Evolutionary conservation across 441 rosid species (phyloP).

Genomic region (Bruguiera hainesii): DNA sequence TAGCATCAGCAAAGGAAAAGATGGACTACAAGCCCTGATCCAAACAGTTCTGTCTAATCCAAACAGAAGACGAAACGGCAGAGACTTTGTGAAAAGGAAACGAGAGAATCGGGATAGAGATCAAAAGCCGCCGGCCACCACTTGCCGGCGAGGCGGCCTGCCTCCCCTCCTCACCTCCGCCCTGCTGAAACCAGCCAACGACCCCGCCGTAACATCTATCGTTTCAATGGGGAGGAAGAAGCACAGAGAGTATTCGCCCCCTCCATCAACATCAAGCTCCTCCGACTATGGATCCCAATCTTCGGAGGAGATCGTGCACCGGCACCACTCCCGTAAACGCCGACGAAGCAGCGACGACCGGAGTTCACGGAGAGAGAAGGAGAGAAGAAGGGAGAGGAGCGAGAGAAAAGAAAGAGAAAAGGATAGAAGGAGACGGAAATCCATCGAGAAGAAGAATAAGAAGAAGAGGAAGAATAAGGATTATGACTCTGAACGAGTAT

Average conservation of each 20-base stretch:
- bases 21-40: too few species aligned
- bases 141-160: too few species aligned
- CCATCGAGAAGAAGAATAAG: slow-evolving; percentile 35
- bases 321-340: slow-evolving; percentile 35
- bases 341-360: slow-evolving; percentile 39
- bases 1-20: too few species aligned
- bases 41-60: too few species aligned
- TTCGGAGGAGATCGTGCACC: slow-evolving; percentile 29
- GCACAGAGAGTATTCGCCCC: slow-evolving; percentile 33
- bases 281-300: slow-evolving; percentile 45
- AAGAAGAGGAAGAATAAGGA: slow-evolving; percentile 43
- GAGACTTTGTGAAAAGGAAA: too few species aligned
- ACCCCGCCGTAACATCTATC: background rate
- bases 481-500: slow-evolving; percentile 36
- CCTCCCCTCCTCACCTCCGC: too few species aligned
- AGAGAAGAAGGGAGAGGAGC: slow-evolving; percentile 41
- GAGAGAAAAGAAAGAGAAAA: slow-evolving; percentile 23
- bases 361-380: slow-evolving; percentile 54
- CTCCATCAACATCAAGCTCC: slow-evolving; percentile 33
- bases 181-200: too few species aligned
- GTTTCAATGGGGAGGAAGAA: slow-evolving; percentile 33
- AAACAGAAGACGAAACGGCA: too few species aligned
- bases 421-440: slow-evolving; percentile 19
- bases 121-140: too few species aligned
- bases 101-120: too few species aligned